Base-by-base conservation (phyloP, 345 rosid genomes). In the Dipteronia dyeriana region DNA sequence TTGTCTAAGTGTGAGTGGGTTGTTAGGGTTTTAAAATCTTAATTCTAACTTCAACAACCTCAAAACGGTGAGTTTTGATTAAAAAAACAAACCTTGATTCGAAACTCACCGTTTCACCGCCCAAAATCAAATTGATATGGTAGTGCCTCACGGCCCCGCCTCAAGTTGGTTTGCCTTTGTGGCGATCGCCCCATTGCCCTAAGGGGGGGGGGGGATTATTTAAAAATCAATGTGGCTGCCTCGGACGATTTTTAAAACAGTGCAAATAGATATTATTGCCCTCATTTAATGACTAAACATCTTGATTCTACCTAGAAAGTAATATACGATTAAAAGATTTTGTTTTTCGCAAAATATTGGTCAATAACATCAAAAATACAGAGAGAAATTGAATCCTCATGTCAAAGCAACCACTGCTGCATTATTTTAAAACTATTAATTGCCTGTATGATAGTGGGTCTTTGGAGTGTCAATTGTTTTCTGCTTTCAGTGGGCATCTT, bases 251-350 rank as follows among this genome's bases (percentile, higher is more conserved):
- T 34, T 4, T 34, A 34, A 34, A 34, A 34, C 38, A 34, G 6
- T 34, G 38, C 63, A 65, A 45, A 61, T 17, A 43, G 57, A 43
- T 61, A 23, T 45, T 45, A 45, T 68, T 29, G 23, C 59, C 11
- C 26, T 22, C 13, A 64, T 51, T 78, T 39, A 54, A 53, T 38
- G 66, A 71, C 23, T 9, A 72, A 70, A 70, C 19, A 25, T 60
- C 13, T 47, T 13, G n/a, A 60, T 4, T 11, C 17, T 4, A 45
- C 17, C 26, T 0, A 69, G 12, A 66, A 26, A 16, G 23, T 59
- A 12, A 79, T 60, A 4, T 14, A 66, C 20, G 14, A n/a, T 38
- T 20, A 8, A 38, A 62, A 14, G 14, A 62, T 5, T 20, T 63
- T 26, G 23, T 1, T 17, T 39, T 53, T 71, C 34, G 11, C 66